A percentile compares a stretch with the other conserved stretches of the same genome.
phyloP scores from a whole-genome alignment of 2,329 filamentous ascomycete genomes.

The Lachnellula willkommii region DNA sequence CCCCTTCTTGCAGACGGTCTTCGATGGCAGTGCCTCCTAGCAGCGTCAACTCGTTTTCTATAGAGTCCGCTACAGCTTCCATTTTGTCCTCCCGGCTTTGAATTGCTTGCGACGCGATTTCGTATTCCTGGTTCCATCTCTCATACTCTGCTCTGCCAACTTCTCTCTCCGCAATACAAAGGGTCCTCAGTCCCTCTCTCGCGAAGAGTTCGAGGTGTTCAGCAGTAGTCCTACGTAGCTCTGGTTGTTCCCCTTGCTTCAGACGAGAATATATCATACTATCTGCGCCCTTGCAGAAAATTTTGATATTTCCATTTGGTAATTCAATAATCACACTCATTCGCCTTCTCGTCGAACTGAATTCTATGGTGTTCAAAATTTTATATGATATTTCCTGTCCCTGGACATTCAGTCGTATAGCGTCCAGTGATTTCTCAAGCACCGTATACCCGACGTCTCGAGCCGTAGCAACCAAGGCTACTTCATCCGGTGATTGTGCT shows the following conservation, averaged over 20 bases:
- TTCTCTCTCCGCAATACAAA: slow-evolving; percentile 84
- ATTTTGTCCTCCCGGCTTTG: slow-evolving; percentile 87
- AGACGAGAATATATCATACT: slow-evolving; percentile 94
- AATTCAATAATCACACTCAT: slow-evolving; percentile 97
- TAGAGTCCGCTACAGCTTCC: slow-evolving; percentile 80
- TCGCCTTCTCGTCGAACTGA: slow-evolving; percentile 92
- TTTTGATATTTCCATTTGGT: slow-evolving; percentile 80
- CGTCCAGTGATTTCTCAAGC: slow-evolving; percentile 71
- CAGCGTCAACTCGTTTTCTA: slow-evolving; percentile 83
- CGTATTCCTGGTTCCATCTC: slow-evolving; percentile 80
- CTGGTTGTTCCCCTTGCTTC: slow-evolving; percentile 75
- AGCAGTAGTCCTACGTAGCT: slow-evolving; percentile 76
- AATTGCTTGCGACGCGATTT: slow-evolving; percentile 76
- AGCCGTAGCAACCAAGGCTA: slow-evolving; percentile 87
- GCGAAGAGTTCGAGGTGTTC: slow-evolving; percentile 98
- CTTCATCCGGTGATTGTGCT: slow-evolving; percentile 94
- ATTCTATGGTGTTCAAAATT: slow-evolving; percentile 91
- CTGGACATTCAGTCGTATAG: slow-evolving; percentile 79
- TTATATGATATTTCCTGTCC: slow-evolving; percentile 80
- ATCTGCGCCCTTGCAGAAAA: slow-evolving; percentile 97
- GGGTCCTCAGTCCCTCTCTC: slow-evolving; percentile 84
- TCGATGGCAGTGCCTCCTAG: slow-evolving; percentile 95
- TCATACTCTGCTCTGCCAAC: slow-evolving; percentile 78
- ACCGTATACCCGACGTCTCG: slow-evolving; percentile 94
- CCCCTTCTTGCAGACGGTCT: slow-evolving; percentile 91